phyloP scores from a whole-genome alignment of 352 stramenopile genomes.

The Globisporangium radiosum region DNA sequence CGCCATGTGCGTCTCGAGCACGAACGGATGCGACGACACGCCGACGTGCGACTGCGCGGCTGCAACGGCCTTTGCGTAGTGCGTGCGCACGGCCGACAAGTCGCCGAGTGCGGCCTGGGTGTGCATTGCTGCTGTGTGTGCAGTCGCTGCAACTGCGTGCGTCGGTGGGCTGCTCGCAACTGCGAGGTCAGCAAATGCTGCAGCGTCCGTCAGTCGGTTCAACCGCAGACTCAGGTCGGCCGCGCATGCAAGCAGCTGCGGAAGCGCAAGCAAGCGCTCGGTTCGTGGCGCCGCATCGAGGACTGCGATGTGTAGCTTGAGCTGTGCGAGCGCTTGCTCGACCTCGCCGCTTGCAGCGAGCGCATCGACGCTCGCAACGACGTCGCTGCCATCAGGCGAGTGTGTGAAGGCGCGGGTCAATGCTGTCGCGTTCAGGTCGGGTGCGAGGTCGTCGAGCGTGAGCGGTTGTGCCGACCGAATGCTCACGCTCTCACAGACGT shows the following conservation, averaged over 20 bases:
- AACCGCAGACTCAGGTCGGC: slow-evolving; percentile 27
- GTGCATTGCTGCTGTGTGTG: slow-evolving; percentile 29
- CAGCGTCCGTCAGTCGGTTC: slow-evolving; percentile 16
- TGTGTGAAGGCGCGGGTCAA: slow-evolving; percentile 17
- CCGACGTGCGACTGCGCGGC: slow-evolving; percentile 40
- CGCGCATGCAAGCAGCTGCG: slow-evolving; percentile 28
- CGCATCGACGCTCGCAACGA: slow-evolving; percentile 18
- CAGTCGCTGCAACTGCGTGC: slow-evolving; percentile 20
- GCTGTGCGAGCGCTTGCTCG: slow-evolving; percentile 19
- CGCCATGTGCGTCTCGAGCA: slow-evolving; percentile 37
- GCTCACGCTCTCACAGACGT: slow-evolving; percentile 26
- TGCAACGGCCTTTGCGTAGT: slow-evolving; percentile 27
- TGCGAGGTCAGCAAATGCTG: slow-evolving; percentile 22
- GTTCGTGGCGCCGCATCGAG: slow-evolving; percentile 23
- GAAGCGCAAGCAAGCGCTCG: slow-evolving; percentile 23
- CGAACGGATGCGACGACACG: slow-evolving; percentile 17
- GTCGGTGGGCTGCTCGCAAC: slow-evolving; percentile 27
- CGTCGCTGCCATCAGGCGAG: slow-evolving; percentile 22
- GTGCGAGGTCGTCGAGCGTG: slow-evolving; percentile 14
- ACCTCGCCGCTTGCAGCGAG: slow-evolving; percentile 18
- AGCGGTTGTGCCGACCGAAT: slow-evolving; percentile 27
- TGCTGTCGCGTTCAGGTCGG: background rate
- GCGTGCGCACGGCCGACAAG: slow-evolving; percentile 9
- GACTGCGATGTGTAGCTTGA: slow-evolving; percentile 41
- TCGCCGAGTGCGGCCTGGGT: slow-evolving; percentile 18